Percentiles rank a stretch among this genome's conserved stretches.
Evolutionary conservation across 371 early-diverging fungal species (phyloP).

Genomic region (Saksenaea oblongispora): DNA sequence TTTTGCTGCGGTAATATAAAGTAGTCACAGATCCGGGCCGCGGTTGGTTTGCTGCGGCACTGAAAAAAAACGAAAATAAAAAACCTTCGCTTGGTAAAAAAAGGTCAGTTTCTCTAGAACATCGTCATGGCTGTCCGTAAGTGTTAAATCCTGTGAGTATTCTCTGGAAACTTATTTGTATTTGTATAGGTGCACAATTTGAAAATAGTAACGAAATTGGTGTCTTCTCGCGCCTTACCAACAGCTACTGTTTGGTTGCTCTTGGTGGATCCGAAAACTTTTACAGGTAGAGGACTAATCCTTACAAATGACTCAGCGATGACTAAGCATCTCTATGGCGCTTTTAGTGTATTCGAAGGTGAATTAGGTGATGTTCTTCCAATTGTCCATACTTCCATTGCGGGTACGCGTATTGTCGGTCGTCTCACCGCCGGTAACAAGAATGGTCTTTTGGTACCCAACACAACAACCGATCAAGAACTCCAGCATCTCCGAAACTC

Average conservation of each 20-base stretch:
- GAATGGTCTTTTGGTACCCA: slow-evolving; percentile 97
- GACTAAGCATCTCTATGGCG: neutral
- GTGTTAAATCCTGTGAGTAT: slow-evolving; percentile 5
- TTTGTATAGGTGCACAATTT: slow-evolving; percentile 85
- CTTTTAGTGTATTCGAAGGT: slow-evolving; percentile 87
- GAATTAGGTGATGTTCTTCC: slow-evolving; percentile 97
- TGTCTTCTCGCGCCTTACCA: slow-evolving; percentile 98
- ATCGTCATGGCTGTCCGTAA: slow-evolving; percentile 45
- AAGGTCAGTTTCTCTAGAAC: neutral
- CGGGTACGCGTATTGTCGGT: slow-evolving; percentile 98
- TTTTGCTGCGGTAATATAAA: neutral
- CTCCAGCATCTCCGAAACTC: slow-evolving; percentile 98
- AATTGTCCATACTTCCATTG: slow-evolving; percentile 98
- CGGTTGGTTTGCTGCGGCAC: neutral
- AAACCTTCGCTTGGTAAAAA: neutral
- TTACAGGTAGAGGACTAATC: slow-evolving; percentile 76
- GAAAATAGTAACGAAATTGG: slow-evolving; percentile 99
- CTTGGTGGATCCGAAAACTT: slow-evolving; percentile 98
- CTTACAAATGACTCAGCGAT: neutral
- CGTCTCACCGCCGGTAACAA: slow-evolving; percentile 95
- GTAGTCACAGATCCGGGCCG: neutral
- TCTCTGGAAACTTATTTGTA: neutral
- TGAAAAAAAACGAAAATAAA: neutral
- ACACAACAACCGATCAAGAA: slow-evolving; percentile 99
- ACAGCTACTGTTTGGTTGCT: slow-evolving; percentile 98